Evolutionary conservation across 2,329 filamentous ascomycete species (phyloP).

Genomic region (Exophiala bonariae): DNA sequence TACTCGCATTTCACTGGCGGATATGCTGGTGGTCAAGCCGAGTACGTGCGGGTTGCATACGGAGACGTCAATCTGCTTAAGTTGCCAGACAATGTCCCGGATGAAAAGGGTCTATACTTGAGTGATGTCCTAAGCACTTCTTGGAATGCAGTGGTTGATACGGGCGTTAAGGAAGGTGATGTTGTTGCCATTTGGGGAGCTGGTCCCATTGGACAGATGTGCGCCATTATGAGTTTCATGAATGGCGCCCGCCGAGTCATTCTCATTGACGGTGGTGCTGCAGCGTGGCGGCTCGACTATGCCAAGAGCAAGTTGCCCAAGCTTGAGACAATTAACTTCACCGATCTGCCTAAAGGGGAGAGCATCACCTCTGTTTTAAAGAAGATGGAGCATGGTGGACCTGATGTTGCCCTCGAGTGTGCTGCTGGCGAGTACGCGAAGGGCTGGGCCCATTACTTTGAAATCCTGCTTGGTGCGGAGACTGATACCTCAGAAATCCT

Average conservation of each 20-base stretch:
- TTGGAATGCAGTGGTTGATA: constrained; percentile 82
- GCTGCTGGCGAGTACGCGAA: constrained; percentile 65
- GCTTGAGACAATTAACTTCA: constrained; percentile 69
- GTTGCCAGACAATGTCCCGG: constrained; percentile 75
- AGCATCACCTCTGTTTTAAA: constrained; percentile 73
- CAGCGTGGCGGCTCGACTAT: constrained; percentile 64
- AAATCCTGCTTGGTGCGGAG: constrained; percentile 66
- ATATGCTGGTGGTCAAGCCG: constrained; percentile 83
- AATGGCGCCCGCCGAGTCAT: constrained; percentile 76
- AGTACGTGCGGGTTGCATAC: constrained; percentile 79
- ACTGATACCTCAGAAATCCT: constrained; percentile 73
- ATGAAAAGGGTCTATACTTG: constrained; percentile 80
- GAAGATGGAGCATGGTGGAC: constrained; percentile 70
- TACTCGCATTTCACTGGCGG: constrained; percentile 78
- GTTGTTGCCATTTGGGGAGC: constrained; percentile 84
- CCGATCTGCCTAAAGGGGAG: constrained; percentile 59
- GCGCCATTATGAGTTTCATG: constrained; percentile 64
- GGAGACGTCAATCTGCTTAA: constrained; percentile 79
- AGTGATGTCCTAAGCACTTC: constrained; percentile 78
- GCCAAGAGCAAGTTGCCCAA: constrained; percentile 65
- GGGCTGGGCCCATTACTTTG: constrained; percentile 61
- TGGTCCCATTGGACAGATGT: constrained; percentile 81
- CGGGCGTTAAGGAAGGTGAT: constrained; percentile 74
- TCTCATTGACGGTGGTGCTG: constrained; percentile 71
- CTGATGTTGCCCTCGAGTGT: constrained; percentile 72